Evolutionary conservation across 1,284 basidiomycete genomes (phyloP).

Genomic region (Puccinia triticina): DNA sequence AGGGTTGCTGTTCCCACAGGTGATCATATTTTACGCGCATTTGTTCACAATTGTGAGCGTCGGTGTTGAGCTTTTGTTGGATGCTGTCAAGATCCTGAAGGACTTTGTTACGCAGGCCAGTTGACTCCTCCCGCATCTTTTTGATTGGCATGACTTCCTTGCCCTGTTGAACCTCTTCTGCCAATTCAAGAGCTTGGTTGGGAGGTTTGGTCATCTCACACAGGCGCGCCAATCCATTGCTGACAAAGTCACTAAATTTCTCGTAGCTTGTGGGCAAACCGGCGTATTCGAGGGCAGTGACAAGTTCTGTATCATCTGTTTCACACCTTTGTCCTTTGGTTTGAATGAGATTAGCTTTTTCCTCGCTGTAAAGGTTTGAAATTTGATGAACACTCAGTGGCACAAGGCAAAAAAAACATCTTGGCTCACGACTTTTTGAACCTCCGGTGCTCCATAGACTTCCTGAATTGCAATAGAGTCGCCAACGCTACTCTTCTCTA

Average conservation of each 20-base stretch:
- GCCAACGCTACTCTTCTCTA: constrained; percentile 77
- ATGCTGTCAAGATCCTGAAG: constrained; percentile 52
- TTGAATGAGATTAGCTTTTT: constrained; percentile 94
- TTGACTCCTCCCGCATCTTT: constrained; percentile 66
- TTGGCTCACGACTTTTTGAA: constrained; percentile 89
- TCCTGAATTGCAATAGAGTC: constrained; percentile 88
- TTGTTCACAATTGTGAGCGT: constrained; percentile 61
- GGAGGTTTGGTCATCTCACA: constrained; percentile 67
- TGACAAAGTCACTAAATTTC: constrained; percentile 75
- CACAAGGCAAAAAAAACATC: constrained; percentile 87
- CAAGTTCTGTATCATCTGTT: constrained; percentile 76
- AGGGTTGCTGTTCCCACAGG: constrained; percentile 85
- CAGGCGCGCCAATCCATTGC: constrained; percentile 65
- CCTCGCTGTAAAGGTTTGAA: constrained; percentile 94
- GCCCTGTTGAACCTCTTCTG: constrained; percentile 72
- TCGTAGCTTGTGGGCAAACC: constrained; percentile 77
- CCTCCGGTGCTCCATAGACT: constrained; percentile 84
- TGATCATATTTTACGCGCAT: constrained; percentile 76
- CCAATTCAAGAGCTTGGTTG: constrained; percentile 73
- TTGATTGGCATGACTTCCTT: constrained; percentile 72
- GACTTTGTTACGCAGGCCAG: constrained; percentile 54
- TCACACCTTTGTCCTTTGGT: constrained; percentile 86
- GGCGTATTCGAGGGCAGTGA: constrained; percentile 78
- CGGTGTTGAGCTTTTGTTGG: constrained; percentile 61
- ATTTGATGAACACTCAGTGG: constrained; percentile 94